Conservation (phyloP, 495 filamentous ascomycete species). For the Evernia prunastri region DNA sequence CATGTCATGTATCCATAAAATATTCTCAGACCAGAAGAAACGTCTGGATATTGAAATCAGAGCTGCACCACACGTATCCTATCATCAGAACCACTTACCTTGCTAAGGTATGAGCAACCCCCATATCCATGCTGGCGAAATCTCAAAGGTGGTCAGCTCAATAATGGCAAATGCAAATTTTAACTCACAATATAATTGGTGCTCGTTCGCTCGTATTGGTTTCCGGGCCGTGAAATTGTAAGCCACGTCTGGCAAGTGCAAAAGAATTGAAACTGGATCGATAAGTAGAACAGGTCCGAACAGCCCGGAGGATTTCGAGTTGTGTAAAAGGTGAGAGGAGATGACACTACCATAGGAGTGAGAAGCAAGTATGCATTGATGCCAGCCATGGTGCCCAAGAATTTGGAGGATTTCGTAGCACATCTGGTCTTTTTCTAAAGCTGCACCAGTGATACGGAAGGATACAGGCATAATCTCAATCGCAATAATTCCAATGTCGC, state of each 20-base stretch:
- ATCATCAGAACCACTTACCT: constrained; percentile 26
- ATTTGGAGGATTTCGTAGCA: constrained; percentile 46
- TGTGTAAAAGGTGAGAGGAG: constrained; percentile 54
- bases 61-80: neutral
- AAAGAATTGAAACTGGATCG: constrained; percentile 58
- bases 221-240: constrained; percentile 59
- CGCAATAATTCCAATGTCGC: constrained; percentile 54
- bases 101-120: constrained; percentile 51
- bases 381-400: constrained; percentile 46
- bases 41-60: constrained; percentile 25
- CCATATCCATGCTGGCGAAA: constrained; percentile 59
- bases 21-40: constrained; percentile 64
- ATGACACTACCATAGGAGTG: constrained; percentile 61
- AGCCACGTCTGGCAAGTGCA: constrained; percentile 63
- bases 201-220: constrained; percentile 53
- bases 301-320: constrained; percentile 32
- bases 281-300: constrained; percentile 50
- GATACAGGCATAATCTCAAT: constrained; percentile 59
- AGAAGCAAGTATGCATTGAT: constrained; percentile 47
- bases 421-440: constrained; percentile 42
- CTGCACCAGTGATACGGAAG: constrained; percentile 49
- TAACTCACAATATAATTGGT: constrained; percentile 48
- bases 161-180: neutral
- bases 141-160: constrained; percentile 22
- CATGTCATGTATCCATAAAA: constrained; percentile 61